Percentiles rank a stretch among this genome's conserved stretches.
phyloP scores from a whole-genome alignment of 495 filamentous ascomycete species.

The Aspergillus sparsus region DNA sequence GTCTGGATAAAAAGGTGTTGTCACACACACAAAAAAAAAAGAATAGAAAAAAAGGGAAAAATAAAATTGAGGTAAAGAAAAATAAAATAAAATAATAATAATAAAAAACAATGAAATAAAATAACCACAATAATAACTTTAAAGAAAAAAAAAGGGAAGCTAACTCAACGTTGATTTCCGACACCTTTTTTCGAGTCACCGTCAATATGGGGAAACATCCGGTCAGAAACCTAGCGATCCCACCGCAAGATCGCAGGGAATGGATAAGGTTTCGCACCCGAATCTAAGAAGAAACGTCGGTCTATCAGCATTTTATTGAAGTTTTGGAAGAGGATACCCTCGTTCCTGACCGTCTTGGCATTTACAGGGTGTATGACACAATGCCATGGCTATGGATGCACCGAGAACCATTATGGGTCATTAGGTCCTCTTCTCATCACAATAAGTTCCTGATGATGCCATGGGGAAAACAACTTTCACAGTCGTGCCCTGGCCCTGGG shows the following conservation, averaged over 20 bases:
- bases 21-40: no score
- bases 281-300: conserved; percentile 23
- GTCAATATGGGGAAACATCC: conserved; percentile 2
- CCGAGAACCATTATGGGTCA: conserved; percentile 13
- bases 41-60: no score
- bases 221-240: conserved; percentile 15
- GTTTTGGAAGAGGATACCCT: conserved; percentile 12
- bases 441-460: no score
- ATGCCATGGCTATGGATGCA: not conserved
- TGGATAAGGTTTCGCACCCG: conserved; percentile 20
- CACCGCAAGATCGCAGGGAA: conserved; percentile 18
- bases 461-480: conserved; percentile 1
- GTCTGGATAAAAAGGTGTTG: no score
- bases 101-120: no score
- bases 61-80: no score
- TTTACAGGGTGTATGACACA: conserved; percentile 17
- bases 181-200: conserved; percentile 5
- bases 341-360: conserved; percentile 24
- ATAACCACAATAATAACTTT: not conserved
- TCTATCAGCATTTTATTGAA: conserved; percentile 11
- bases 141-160: not conserved
- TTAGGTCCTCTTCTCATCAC: no score
- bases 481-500: not conserved
- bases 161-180: not conserved
- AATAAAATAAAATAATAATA: no score